Evolutionary conservation across 1,284 basidiomycete genomes (phyloP), one percentile per base, ranked within the genome.

Genomic region (Golubevia pallescens): DNA sequence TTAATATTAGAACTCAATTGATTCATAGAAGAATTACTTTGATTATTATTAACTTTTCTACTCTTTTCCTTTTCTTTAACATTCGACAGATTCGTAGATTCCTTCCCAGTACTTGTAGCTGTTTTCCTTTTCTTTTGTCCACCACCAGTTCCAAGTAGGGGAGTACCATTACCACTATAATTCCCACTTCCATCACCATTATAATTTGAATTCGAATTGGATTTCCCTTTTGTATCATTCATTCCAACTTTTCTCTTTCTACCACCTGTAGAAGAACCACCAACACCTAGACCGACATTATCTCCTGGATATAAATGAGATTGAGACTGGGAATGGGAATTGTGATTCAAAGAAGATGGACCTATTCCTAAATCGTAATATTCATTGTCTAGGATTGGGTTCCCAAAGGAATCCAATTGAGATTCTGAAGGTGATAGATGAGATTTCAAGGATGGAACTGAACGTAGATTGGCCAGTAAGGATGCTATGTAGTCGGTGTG

Each of bases 401-500:
- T 28, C 13, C 20, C 54, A 56, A 21, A 32, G 54, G 20, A 21
- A 32, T 28, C 54, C 13, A 21, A 13, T 7, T 56, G 5, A 13
- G 7, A 6, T 21, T 28, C 6, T 6, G 20, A 56, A 7, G 20
- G 54, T 21, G 20, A 56, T 6, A 32, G 54, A 21, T 21, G 54
- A 10, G 5, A 6, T 56, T 13, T 5, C 5, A 83, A 68, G 16
- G 71, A 66, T 16, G 76, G 73, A 38, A 80, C 73, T 16, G 74
- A 69, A n/a, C 69, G 68, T 20, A 80, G 70, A 51, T 77, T 75
- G 52, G 68, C 66, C 23, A 80, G 69, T 13, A 84, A 67, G 1
- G 79, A 71, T 55, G 80, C 78, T 34, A 84, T 83, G 68, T 81
- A 80, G 48, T 81, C 78, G 3, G 80, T 80, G 66, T 84, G 81